These are phyloP conservation scores for Asterionellopsis glacialis DNA, from an alignment of 108 stramenopile genomes.

Conservation along the genomic window DNA sequence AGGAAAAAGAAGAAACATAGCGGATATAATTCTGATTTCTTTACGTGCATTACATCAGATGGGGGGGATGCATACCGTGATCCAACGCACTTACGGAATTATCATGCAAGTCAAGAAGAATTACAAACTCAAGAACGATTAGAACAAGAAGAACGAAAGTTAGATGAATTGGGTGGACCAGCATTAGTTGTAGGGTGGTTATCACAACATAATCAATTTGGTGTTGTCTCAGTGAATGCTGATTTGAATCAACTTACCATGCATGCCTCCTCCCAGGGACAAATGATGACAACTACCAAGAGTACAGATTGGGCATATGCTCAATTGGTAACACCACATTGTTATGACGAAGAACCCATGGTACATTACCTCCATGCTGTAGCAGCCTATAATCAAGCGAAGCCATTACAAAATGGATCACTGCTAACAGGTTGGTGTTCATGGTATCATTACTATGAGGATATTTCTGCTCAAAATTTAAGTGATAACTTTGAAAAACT, in stretches of 20 bases:
- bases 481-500: slow-evolving; percentile 67
- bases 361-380: slow-evolving; percentile 76
- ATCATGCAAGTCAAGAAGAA: slow-evolving; percentile 15
- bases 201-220: slow-evolving; percentile 79
- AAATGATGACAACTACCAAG: slow-evolving; percentile 17
- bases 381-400: slow-evolving; percentile 69
- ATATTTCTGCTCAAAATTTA: slow-evolving; percentile 76
- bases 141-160: not conserved
- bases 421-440: slow-evolving; percentile 88
- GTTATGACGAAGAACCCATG: slow-evolving; percentile 88
- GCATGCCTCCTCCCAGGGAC: slow-evolving; percentile 67
- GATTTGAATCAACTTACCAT: slow-evolving; percentile 45
- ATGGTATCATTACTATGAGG: slow-evolving; percentile 92
- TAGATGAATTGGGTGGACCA: slow-evolving; percentile 84
- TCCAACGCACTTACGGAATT: not conserved
- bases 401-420: slow-evolving; percentile 64
- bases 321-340: slow-evolving; percentile 62
- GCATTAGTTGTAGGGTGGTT: slow-evolving; percentile 84
- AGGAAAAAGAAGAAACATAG: slow-evolving; percentile 16
- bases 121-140: slow-evolving; percentile 21
- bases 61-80: slow-evolving; percentile 8
- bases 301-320: slow-evolving; percentile 81
- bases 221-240: slow-evolving; percentile 61
- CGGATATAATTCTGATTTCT: slow-evolving; percentile 79
- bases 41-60: slow-evolving; percentile 69